These are phyloP conservation scores for Quercus tomentella DNA, from an alignment of 331 rosid species.

Conservation along the genomic window DNA sequence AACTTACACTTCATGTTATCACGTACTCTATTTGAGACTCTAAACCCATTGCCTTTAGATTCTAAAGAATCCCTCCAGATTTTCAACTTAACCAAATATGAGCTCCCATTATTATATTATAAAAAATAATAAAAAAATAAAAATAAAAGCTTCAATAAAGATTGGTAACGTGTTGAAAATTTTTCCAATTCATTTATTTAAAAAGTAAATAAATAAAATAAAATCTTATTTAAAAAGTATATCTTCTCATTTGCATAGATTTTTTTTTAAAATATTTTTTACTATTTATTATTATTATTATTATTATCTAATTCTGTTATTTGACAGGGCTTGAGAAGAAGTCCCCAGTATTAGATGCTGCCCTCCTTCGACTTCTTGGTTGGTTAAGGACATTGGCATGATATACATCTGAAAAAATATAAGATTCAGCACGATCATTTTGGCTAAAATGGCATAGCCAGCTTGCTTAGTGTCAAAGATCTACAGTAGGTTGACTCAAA, in stretches of 20 bases:
- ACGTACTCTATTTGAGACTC: too few species aligned
- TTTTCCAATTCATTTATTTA: neutral
- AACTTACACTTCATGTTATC: too few species aligned
- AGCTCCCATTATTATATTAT: too few species aligned
- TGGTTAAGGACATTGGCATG: conserved; percentile 88
- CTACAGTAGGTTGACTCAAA: neutral
- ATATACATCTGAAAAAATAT: conserved; percentile 27
- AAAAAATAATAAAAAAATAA: neutral
- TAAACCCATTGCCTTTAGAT: too few species aligned
- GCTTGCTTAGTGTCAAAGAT: neutral
- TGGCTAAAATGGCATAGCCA: neutral
- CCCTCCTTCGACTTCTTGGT: conserved; percentile 69
- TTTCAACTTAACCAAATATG: too few species aligned
- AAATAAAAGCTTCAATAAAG: neutral
- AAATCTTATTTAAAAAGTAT: neutral
- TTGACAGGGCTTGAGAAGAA: conserved; percentile 81
- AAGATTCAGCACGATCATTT: conserved; percentile 26
- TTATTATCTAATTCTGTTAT: neutral
- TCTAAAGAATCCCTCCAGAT: too few species aligned
- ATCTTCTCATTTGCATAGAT: neutral
- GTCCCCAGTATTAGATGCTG: conserved; percentile 68
- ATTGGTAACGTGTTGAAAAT: neutral
- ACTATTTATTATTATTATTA: too few species aligned
- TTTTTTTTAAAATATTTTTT: neutral
- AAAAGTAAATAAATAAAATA: neutral